These are phyloP conservation scores for Rhizoctonia solani DNA, from an alignment of 1,284 basidiomycete genomes.

Conservation along the genomic window DNA sequence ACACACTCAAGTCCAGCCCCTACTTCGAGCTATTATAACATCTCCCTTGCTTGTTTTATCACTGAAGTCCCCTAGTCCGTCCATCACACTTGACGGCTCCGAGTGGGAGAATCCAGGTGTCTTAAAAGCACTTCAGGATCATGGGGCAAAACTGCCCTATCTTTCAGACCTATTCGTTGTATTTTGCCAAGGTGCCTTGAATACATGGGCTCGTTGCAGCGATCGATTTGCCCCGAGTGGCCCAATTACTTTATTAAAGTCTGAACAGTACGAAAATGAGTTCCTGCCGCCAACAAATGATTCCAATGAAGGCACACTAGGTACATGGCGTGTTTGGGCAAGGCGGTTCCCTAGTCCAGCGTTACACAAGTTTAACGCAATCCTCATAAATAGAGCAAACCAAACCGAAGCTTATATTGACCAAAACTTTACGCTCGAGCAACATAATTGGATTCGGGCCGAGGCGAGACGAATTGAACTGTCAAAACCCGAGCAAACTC, in stretches of 20 bases:
- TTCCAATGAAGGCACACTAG: slow-evolving; percentile 46
- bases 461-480: slow-evolving; percentile 9
- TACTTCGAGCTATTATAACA: slow-evolving; percentile 42
- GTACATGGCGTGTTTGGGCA: slow-evolving; percentile 35
- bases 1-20: slow-evolving; percentile 12
- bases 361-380: slow-evolving; percentile 14
- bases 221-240: too few species aligned
- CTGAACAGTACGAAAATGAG: slow-evolving; percentile 42
- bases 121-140: too few species aligned
- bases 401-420: slow-evolving; percentile 12
- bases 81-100: slow-evolving; percentile 42
- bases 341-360: slow-evolving; percentile 3
- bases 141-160: too few species aligned
- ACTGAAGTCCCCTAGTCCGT: slow-evolving; percentile 34
- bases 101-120: too few species aligned
- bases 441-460: not conserved
- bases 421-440: slow-evolving; percentile 8
- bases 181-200: too few species aligned
- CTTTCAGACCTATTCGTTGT: too few species aligned
- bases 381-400: slow-evolving; percentile 8
- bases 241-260: slow-evolving; percentile 17
- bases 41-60: slow-evolving; percentile 44
- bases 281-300: slow-evolving; percentile 48
- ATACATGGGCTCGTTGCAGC: too few species aligned
- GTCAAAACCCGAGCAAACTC: slow-evolving; percentile 5